A percentile compares a stretch with the other conserved stretches of the same genome.
phyloP scores from a whole-genome alignment of 2,329 filamentous ascomycete species.

The Nannizziopsis arthrosporioides region DNA sequence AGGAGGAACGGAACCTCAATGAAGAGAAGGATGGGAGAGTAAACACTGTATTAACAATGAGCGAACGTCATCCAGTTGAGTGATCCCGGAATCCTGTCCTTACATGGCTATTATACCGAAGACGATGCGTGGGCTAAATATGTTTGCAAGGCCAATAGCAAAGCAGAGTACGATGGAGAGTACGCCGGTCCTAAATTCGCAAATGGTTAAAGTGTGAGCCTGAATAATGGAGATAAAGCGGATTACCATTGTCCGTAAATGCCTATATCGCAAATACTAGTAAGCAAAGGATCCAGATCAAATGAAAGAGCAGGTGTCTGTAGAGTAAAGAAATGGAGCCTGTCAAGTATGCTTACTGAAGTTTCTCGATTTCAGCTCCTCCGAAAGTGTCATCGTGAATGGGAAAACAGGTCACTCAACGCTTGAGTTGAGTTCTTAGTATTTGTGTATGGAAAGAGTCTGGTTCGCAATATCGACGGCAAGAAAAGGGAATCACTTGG shows the following conservation, averaged over 20 bases:
- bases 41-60: constrained; percentile 42
- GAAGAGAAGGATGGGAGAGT: constrained; percentile 64
- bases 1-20: constrained; percentile 87
- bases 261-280: constrained; percentile 34
- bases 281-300: constrained; percentile 8
- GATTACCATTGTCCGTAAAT: constrained; percentile 58
- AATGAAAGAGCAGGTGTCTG: constrained; percentile 1
- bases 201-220: not conserved
- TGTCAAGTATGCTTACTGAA: constrained; percentile 44
- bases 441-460: no score
- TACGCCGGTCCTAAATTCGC: constrained; percentile 37
- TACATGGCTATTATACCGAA: constrained; percentile 50
- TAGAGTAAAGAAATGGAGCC: not conserved
- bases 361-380: constrained; percentile 54
- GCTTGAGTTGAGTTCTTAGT: no score
- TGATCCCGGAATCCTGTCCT: constrained; percentile 20
- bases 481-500: no score
- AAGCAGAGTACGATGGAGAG: constrained; percentile 54
- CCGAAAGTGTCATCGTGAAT: constrained; percentile 40
- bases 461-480: no score
- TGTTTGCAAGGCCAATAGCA: constrained; percentile 56
- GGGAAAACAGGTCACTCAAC: not conserved
- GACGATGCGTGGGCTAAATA: constrained; percentile 51
- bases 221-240: not conserved
- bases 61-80: not conserved